Evolutionary conservation across 805 yeast species (phyloP).

Genomic region (Lipomyces chichibuensis): DNA sequence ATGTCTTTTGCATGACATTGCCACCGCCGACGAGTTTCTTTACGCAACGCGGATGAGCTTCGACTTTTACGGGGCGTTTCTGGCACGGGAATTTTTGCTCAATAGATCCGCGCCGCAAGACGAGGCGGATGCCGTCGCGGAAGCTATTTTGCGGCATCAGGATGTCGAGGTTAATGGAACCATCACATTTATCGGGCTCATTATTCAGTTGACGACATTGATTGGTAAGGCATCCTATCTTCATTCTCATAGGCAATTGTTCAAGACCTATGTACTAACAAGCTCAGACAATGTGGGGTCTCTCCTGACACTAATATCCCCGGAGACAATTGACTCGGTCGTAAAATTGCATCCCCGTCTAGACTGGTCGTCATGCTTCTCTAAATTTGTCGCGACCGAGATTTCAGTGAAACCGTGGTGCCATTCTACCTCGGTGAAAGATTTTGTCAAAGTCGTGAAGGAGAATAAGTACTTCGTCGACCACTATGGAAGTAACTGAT

Average conservation of each 20-base stretch:
- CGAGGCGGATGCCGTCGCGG: constrained; percentile 37
- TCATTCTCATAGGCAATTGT: too few species aligned
- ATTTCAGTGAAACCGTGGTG: constrained; percentile 37
- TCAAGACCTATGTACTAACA: too few species aligned
- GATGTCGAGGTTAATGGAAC: constrained; percentile 34
- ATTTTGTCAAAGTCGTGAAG: constrained; percentile 16
- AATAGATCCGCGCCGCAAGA: constrained; percentile 24
- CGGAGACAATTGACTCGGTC: constrained; percentile 33
- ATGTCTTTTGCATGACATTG: constrained; percentile 38
- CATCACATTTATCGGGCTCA: constrained; percentile 34
- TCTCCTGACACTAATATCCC: constrained; percentile 22
- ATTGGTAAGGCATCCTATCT: constrained; percentile 27
- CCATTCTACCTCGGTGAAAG: constrained; percentile 33
- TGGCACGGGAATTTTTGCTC: constrained; percentile 34
- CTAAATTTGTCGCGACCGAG: constrained; percentile 32
- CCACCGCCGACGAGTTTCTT: constrained; percentile 33
- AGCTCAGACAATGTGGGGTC: constrained; percentile 10
- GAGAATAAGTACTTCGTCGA: constrained; percentile 18
- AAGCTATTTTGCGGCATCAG: constrained; percentile 38
- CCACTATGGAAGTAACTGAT: constrained; percentile 3
- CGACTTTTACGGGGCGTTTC: constrained; percentile 38
- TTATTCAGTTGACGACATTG: constrained; percentile 36
- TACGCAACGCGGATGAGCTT: constrained; percentile 36
- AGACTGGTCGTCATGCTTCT: constrained; percentile 37
- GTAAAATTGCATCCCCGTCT: constrained; percentile 31